Evolutionary conservation across 2,329 filamentous ascomycete genomes (phyloP), one percentile per base, ranked within the genome.

Genomic region (Blastomyces emzantsi): DNA sequence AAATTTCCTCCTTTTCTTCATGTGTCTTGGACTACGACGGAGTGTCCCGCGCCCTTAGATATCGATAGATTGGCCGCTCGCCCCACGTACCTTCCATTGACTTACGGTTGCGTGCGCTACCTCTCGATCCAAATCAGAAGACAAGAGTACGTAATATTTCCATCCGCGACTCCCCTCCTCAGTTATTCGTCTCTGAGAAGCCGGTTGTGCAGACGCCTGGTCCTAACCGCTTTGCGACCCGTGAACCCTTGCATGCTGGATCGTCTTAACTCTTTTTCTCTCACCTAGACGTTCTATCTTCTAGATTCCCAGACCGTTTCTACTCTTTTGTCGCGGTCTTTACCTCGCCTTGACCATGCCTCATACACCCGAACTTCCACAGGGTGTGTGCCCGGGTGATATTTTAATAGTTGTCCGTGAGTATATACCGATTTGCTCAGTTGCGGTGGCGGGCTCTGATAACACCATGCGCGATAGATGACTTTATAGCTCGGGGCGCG

Each of bases 401-500:
- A 68, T 75, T 64, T 70, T 80, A 33, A 70, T 79, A 15, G 78
- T 79, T 65, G 71, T 79, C 68, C 78, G 78, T 80, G 73, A 73
- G 78, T 78, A 60, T 43, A 30, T 59, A 56, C 65, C 64, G 64
- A 61, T 36, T 56, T 63, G 60, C n/a, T 55, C 49, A 25, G 15
- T 58, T 65, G 30, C 39, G 47, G 47, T 59, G 36, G 28, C 56
- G 41, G 36, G n/a, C 63, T 62, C 66, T 68, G 57, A 67, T 59
- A 58, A 9, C 22, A 36, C 17, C 15, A 28, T 60, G 22, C 41
- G 61, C n/a, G 55, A n/a, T 68, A 96, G 91, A 99, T 78, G 92
- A 97, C 77, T 97, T 99, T 75, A 81, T 87, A 69, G 92, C 93
- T 64, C 87, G 94, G 69, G 95, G 92, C 76, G 89, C 90, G 64